Evolutionary conservation across 768 basidiomycete species (phyloP), one percentile per base, ranked within the genome.

Genomic region (Psilocybe cubensis): DNA sequence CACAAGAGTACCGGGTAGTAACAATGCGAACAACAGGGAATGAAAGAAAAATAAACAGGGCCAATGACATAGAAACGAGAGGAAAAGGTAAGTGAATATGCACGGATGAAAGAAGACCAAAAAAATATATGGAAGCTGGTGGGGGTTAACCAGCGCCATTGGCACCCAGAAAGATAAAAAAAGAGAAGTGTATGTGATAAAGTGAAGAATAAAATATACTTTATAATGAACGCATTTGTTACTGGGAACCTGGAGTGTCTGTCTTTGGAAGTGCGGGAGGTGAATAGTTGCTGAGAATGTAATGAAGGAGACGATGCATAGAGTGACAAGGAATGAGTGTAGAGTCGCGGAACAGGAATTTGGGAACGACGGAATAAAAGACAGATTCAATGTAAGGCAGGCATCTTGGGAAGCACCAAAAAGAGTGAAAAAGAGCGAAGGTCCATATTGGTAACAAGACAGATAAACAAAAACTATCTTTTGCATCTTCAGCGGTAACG

Each of bases 131-230:
- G 63, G 66, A 59, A 52, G 62, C 66, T 69, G 70, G 63, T 58
- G 65, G 59, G 65, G 65, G 52, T 61, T 24, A 59, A 67, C 65
- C 73, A 74, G 66, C 65, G 55, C 66, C 67, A 68, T 64, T 61
- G 68, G 71, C 71, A 72, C 76, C 28, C 31, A 28, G 25, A 68
- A 74, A 72, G 72, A 66, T 42, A 54, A 31, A 64, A 61, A 68
- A 66, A 57, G 63, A 68, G 63, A 65, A 59, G 57, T 75, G 75
- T 77, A 77, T 81, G 79, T 74, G 80, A 86, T 90, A 88, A 89
- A 80, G 77, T 87, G 87, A 88, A 84, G 82, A 90, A 91, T 91
- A 91, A 91, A 79, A 83, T 86, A 87, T 83, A 85, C 79, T 83
- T 79, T 79, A 84, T 68, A 78, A 75, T 75, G 79, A 83, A 82